Conservation (phyloP, 228 moss, liverwort and hornwort species). For the Sphagnum magellanicum region DNA sequence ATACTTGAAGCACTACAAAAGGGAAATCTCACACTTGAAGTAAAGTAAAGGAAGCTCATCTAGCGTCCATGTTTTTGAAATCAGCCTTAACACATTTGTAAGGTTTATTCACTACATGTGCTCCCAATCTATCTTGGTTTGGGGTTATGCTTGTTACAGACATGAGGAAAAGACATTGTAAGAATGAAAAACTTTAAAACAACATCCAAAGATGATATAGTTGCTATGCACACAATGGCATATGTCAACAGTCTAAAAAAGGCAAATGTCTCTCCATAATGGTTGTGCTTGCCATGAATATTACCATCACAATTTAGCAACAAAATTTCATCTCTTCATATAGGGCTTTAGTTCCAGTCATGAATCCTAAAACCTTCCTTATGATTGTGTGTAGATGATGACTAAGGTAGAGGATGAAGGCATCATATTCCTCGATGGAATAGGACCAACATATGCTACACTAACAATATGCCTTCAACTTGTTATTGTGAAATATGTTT, state of each 20-base stretch:
- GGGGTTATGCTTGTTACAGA: constrained; percentile 18
- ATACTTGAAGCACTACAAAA: constrained; percentile 73
- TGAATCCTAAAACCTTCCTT: not conserved
- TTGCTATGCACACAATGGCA: constrained; percentile 72
- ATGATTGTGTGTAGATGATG: constrained; percentile 50
- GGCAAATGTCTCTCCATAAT: constrained; percentile 17
- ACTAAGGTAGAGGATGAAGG: constrained; percentile 82
- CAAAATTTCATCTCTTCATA: not conserved
- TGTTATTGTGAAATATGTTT: not conserved
- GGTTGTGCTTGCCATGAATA: too few species aligned
- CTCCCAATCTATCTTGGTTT: not conserved
- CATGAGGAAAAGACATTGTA: constrained; percentile 63
- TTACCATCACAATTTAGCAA: not conserved
- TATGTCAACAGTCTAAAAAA: constrained; percentile 83
- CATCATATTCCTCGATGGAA: constrained; percentile 55
- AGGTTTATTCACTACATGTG: too few species aligned
- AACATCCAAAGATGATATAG: constrained; percentile 81
- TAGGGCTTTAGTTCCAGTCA: constrained; percentile 3
- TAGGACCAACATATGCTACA: constrained; percentile 89
- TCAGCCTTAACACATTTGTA: not conserved
- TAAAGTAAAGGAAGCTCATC: constrained; percentile 41
- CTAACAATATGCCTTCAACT: constrained; percentile 33
- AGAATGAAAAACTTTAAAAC: constrained; percentile 59
- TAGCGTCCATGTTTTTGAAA: not conserved
- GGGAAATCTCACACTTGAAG: constrained; percentile 79